phyloP scores from a whole-genome alignment of 2,329 filamentous ascomycete genomes.

The Lachnellula arida region DNA sequence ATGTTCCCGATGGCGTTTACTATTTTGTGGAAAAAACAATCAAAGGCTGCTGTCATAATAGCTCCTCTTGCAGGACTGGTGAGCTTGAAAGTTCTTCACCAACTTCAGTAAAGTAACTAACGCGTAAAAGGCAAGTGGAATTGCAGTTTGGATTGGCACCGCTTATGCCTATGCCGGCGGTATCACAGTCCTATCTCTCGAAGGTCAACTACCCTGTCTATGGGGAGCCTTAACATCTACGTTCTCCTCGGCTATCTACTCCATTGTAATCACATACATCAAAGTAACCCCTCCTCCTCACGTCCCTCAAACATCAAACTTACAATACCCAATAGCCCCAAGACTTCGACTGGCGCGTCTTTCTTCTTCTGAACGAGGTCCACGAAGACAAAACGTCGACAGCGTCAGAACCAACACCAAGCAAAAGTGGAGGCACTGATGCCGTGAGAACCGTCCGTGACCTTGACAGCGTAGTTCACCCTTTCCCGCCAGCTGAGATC shows the following conservation, averaged over 20 bases:
- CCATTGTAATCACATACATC: conserved; percentile 41
- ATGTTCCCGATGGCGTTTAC: conserved; percentile 51
- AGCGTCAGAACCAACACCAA: neutral
- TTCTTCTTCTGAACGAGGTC: neutral
- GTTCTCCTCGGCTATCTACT: conserved; percentile 38
- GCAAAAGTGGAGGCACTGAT: neutral
- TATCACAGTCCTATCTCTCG: conserved; percentile 44
- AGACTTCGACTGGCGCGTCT: conserved; percentile 31
- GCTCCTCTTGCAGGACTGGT: neutral
- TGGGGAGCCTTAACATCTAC: conserved; percentile 48
- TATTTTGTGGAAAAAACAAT: conserved; percentile 46
- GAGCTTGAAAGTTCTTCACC: neutral
- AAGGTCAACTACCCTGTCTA: conserved; percentile 45
- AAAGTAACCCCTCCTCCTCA: conserved; percentile 9
- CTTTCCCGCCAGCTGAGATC: neutral
- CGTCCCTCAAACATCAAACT: neutral
- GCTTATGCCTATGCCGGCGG: conserved; percentile 43
- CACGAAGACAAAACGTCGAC: neutral
- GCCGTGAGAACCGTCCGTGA: neutral
- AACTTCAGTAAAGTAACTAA: no score
- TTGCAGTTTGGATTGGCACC: conserved; percentile 48
- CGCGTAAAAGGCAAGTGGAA: conserved; percentile 35
- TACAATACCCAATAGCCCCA: neutral
- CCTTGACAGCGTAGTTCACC: neutral
- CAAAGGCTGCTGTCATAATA: neutral